phyloP scores from a whole-genome alignment of 805 yeast species.

The Lachancea meyersii region DNA sequence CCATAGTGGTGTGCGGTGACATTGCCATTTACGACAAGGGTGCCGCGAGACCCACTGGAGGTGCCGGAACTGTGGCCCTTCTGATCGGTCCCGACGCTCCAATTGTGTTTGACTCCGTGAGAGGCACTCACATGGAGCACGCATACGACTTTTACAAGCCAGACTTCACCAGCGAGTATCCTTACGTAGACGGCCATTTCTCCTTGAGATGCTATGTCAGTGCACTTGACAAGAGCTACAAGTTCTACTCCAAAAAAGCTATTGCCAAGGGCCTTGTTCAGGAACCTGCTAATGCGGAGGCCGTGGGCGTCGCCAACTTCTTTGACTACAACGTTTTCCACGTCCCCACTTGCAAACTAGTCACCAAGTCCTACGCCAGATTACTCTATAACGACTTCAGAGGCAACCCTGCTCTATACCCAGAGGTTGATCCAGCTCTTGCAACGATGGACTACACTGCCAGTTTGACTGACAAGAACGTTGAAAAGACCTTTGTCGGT shows the following conservation, averaged over 20 bases:
- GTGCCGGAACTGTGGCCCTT: slow-evolving; percentile 94
- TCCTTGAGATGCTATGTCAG: slow-evolving; percentile 89
- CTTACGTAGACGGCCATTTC: slow-evolving; percentile 95
- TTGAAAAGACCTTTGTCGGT: slow-evolving; percentile 81
- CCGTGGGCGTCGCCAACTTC: slow-evolving; percentile 61
- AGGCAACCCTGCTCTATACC: slow-evolving; percentile 59
- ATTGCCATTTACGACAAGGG: slow-evolving; percentile 97
- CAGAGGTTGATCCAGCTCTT: slow-evolving; percentile 48
- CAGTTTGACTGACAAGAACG: slow-evolving; percentile 67
- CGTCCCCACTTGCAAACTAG: slow-evolving; percentile 96
- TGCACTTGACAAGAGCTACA: slow-evolving; percentile 85
- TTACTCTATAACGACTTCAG: slow-evolving; percentile 81
- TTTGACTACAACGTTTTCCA: slow-evolving; percentile 96
- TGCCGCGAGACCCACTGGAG: slow-evolving; percentile 99
- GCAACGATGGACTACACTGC: slow-evolving; percentile 62
- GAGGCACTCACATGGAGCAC: slow-evolving; percentile 93
- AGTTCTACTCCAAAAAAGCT: slow-evolving; percentile 72
- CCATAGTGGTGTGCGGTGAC: slow-evolving; percentile 95
- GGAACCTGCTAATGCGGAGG: slow-evolving; percentile 42
- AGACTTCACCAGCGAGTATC: slow-evolving; percentile 92
- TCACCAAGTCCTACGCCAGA: slow-evolving; percentile 88
- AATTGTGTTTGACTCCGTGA: slow-evolving; percentile 77
- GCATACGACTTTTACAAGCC: slow-evolving; percentile 99
- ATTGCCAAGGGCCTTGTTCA: slow-evolving; percentile 42
- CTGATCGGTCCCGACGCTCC: slow-evolving; percentile 98